These are phyloP conservation scores for Beta lomatogona DNA, from an alignment of 179 eudicot species.

Conservation along the genomic window DNA sequence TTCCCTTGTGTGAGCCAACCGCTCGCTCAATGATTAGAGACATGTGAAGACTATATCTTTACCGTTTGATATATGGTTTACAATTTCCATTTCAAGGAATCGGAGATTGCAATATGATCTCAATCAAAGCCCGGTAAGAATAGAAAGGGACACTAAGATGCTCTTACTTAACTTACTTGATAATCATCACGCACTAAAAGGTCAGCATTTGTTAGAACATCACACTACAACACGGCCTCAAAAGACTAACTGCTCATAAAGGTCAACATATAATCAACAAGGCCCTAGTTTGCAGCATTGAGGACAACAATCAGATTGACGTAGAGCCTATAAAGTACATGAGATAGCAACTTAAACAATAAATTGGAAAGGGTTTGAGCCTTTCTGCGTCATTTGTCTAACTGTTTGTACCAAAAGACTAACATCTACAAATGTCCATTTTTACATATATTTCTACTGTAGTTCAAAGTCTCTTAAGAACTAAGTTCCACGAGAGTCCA, in stretches of 20 bases:
- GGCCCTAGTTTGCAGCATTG: not conserved
- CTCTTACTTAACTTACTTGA: not conserved
- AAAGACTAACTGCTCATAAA: not conserved
- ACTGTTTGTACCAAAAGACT: not conserved
- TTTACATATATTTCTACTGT: not conserved
- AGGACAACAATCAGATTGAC: not conserved
- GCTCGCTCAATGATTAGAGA: no score
- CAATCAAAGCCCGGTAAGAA: not conserved
- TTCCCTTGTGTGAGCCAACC: no score
- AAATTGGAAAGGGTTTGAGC: not conserved
- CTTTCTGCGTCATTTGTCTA: not conserved
- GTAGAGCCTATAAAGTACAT: no score
- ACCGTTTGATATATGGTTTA: not conserved
- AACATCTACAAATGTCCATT: not conserved
- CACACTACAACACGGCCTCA: not conserved
- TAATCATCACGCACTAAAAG: not conserved
- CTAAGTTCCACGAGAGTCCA: not conserved
- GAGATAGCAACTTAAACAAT: not conserved
- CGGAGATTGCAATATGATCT: not conserved
- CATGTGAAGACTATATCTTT: not conserved
- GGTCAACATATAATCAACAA: not conserved
- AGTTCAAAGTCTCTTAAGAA: not conserved
- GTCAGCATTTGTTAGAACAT: not conserved
- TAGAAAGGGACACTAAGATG: not conserved
- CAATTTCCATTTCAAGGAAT: not conserved